Evolutionary conservation across 75 land plant species (phyloP).

Genomic region (Picea sitchensis): DNA sequence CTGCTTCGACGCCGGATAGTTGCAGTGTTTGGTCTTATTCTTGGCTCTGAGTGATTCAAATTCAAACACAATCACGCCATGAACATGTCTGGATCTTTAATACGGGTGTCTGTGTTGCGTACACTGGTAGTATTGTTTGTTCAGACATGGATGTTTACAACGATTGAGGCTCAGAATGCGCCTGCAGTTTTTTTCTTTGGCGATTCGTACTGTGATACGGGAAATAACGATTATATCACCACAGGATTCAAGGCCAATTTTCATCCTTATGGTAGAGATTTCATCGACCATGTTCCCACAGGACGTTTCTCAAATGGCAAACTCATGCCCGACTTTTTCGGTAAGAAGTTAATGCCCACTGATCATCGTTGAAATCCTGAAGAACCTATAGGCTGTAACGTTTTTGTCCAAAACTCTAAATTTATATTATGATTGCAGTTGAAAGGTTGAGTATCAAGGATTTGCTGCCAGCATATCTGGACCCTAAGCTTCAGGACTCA

Average conservation of each 20-base stretch:
- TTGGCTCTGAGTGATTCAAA: too few relatives aligned
- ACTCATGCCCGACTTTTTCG: constrained; percentile 16
- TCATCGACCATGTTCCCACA: constrained; percentile 5
- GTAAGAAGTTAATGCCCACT: neutral
- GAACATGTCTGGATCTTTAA: too few relatives aligned
- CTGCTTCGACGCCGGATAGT: too few relatives aligned
- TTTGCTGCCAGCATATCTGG: neutral
- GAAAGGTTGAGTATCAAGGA: neutral
- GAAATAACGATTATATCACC: constrained; percentile 16
- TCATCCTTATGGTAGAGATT: constrained; percentile 32
- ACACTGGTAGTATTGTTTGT: too few relatives aligned
- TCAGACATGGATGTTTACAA: too few relatives aligned
- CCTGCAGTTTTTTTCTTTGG: constrained; percentile 20
- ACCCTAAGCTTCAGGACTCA: neutral
- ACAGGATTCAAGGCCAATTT: constrained; percentile 8
- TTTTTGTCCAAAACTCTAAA: too few relatives aligned
- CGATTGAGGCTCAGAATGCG: constrained; percentile 1
- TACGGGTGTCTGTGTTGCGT: too few relatives aligned
- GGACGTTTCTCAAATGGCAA: constrained; percentile 25
- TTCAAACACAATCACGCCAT: too few relatives aligned
- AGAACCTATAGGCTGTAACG: too few relatives aligned
- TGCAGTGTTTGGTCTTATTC: too few relatives aligned
- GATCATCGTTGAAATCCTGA: too few relatives aligned
- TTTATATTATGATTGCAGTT: neutral
- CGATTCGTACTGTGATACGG: constrained; percentile 22